Evolutionary conservation across 2,329 filamentous ascomycete genomes (phyloP), one percentile per base, ranked within the genome.

Genomic region (Anthostomella pinea): DNA sequence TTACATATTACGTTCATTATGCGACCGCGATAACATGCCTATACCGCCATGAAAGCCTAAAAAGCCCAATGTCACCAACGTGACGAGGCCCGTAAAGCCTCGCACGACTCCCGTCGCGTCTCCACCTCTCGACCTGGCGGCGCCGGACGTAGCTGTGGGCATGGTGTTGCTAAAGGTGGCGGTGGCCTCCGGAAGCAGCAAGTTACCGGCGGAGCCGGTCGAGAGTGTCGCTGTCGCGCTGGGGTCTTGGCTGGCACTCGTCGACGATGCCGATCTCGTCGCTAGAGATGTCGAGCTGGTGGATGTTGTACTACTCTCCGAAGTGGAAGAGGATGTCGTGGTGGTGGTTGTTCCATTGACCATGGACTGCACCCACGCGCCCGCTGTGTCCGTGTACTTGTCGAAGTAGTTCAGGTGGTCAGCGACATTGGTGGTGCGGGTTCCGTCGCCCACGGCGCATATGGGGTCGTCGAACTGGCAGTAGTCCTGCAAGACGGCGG

Each of bases 381-480:
- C 56, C 6, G 56, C 56, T 14, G 51, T 40, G 8, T 41, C 36
- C 3, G 48, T 45, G 39, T 53, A 57, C 7, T 49, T 11, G 11
- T 59, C 46, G 32, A 59, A 61, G 44, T 61, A 61, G 27, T 55
- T 49, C 14, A 53, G 45, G 38, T 60, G 57, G 7, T 51, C 31
- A 8, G 51, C 45, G 20, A 45, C 44, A 17, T 46, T n/a, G n/a
- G n/a, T n/a, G n/a, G n/a, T n/a, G n/a, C n/a, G n/a, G n/a, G n/a
- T n/a, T n/a, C n/a, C 33, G 4, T 45, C 44, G 2, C 54, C 53
- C 6, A 6, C 10, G 8, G 58, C 58, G 42, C 57, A 61, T n/a
- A 58, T 41, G 7, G 52, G 49, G 32, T 61, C 58, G 19, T 52
- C 50, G 8, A 15, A 30, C 10, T 50, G 37, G 39, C 58, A 61